phyloP scores from a whole-genome alignment of 768 basidiomycete genomes.

The Xanthoconium stramineum region DNA sequence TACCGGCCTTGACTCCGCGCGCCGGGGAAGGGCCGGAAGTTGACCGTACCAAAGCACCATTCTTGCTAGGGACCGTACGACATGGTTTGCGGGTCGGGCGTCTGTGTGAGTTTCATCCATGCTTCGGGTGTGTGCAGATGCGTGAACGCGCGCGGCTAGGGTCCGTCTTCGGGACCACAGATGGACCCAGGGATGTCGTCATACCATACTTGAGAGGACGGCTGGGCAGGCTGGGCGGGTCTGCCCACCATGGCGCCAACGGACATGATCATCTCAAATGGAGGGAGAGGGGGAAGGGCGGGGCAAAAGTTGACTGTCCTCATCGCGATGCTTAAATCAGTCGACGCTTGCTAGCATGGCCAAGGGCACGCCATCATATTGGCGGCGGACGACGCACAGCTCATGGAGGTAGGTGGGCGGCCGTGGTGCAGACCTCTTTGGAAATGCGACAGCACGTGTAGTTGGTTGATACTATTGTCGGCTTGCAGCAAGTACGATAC shows the following conservation, averaged over 20 bases:
- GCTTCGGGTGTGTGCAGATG: slow-evolving; percentile 49
- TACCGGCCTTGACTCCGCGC: slow-evolving; percentile 63
- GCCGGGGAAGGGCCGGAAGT: slow-evolving; percentile 60
- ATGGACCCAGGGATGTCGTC: slow-evolving; percentile 63
- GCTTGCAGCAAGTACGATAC: too few relatives aligned
- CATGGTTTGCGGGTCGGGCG: slow-evolving; percentile 51
- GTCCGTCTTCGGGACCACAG: slow-evolving; percentile 61
- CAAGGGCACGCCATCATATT: too few relatives aligned
- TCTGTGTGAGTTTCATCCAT: slow-evolving; percentile 47
- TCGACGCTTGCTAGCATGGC: slow-evolving; percentile 27
- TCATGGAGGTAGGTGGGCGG: slow-evolving; percentile 6
- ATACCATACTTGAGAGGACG: slow-evolving; percentile 44
- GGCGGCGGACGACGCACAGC: too few relatives aligned
- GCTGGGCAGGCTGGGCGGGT: slow-evolving; percentile 12
- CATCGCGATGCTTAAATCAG: slow-evolving; percentile 27
- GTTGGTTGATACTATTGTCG: too few relatives aligned
- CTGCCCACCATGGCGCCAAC: slow-evolving; percentile 13
- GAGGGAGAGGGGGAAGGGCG: slow-evolving; percentile 2
- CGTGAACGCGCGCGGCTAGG: slow-evolving; percentile 60
- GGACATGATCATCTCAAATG: slow-evolving; percentile 16
- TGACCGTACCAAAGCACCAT: slow-evolving; percentile 55
- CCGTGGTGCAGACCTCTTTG: too few relatives aligned
- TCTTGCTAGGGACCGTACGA: slow-evolving; percentile 36
- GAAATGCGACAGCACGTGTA: too few relatives aligned
- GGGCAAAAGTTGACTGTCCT: slow-evolving; percentile 1